These are phyloP conservation scores for Ichthyophthirius multifiliis DNA, from an alignment of 169 alveolate species.

Conservation along the genomic window DNA sequence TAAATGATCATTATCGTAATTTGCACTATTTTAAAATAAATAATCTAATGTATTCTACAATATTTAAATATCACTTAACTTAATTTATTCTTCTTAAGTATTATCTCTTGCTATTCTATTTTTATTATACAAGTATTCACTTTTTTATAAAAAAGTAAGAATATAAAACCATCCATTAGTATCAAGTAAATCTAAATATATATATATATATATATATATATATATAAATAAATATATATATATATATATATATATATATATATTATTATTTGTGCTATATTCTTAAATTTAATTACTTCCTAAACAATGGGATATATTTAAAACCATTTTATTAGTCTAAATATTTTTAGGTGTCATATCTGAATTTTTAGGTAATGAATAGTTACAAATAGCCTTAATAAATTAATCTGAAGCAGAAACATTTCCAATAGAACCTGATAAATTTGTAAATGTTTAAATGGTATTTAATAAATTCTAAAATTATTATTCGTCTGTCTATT, in stretches of 20 bases:
- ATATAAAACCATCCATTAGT: neutral
- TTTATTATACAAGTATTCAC: neutral
- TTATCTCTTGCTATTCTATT: conserved; percentile 21
- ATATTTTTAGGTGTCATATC: conserved; percentile 4
- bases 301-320: conserved; percentile 14
- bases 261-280: neutral
- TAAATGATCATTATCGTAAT: conserved; percentile 4
- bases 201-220: neutral
- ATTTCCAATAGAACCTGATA: conserved; percentile 11
- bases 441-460: conserved; percentile 5
- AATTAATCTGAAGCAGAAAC: conserved; percentile 2
- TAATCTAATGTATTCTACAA: neutral
- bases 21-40: conserved; percentile 1
- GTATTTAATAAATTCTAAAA: neutral
- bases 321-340: conserved; percentile 13
- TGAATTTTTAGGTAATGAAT: neutral
- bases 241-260: neutral
- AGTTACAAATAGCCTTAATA: neutral
- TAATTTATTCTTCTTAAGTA: neutral
- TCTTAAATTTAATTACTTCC: neutral
- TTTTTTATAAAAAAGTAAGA: neutral
- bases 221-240: neutral
- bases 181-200: neutral
- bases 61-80: neutral
- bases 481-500: neutral